Evolutionary conservation across 805 yeast species (phyloP).

Genomic region (Komagataella pastoris): DNA sequence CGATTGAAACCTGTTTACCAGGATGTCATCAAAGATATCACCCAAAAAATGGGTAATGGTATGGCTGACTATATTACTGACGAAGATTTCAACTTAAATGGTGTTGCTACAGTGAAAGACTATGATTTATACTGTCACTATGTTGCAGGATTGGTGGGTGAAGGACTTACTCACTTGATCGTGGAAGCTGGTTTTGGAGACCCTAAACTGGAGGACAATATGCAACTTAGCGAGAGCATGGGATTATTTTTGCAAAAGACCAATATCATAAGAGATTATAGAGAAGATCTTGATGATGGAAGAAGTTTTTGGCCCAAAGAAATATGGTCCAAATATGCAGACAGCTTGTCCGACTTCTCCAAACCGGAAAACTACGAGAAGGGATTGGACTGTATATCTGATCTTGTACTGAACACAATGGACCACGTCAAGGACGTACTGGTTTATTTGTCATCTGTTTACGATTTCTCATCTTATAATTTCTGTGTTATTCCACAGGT

Average conservation of each 20-base stretch:
- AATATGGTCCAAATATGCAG: slow-evolving; percentile 78
- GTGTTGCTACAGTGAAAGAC: slow-evolving; percentile 66
- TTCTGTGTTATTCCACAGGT: slow-evolving; percentile 98
- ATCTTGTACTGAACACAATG: slow-evolving; percentile 68
- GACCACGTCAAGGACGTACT: slow-evolving; percentile 67
- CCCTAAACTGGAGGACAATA: slow-evolving; percentile 34
- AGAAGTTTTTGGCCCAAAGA: slow-evolving; percentile 95
- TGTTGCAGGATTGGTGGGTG: slow-evolving; percentile 97
- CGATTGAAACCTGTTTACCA: slow-evolving; percentile 63
- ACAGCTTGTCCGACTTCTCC: slow-evolving; percentile 43
- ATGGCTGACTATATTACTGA: slow-evolving; percentile 88
- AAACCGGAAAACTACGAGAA: slow-evolving; percentile 29
- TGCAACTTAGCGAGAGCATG: slow-evolving; percentile 67
- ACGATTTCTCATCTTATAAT: slow-evolving; percentile 73
- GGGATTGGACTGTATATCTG: slow-evolving; percentile 70
- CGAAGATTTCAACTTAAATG: slow-evolving; percentile 66
- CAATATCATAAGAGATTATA: slow-evolving; percentile 88
- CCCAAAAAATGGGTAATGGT: slow-evolving; percentile 87
- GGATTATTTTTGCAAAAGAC: slow-evolving; percentile 93
- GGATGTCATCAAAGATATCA: slow-evolving; percentile 64
- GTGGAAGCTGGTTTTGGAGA: slow-evolving; percentile 65
- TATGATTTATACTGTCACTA: slow-evolving; percentile 90
- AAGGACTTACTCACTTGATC: slow-evolving; percentile 78
- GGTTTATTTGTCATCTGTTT: slow-evolving; percentile 58
- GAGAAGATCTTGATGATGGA: slow-evolving; percentile 84